These are phyloP conservation scores for Ramalina intermedia DNA, from an alignment of 495 filamentous ascomycete genomes.

Conservation along the genomic window DNA sequence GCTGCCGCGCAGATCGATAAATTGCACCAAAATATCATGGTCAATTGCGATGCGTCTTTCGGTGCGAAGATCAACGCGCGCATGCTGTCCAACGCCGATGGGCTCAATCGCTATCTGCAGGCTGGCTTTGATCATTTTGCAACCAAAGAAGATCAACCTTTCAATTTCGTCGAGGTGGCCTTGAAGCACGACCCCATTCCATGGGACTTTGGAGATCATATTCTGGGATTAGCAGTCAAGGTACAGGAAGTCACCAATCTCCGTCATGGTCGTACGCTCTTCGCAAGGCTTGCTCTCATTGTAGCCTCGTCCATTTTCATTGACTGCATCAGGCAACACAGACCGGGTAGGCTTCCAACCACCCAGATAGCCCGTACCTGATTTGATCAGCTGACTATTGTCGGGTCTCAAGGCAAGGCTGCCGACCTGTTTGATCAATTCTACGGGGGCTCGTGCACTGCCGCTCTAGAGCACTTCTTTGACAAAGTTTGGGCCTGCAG, in stretches of 20 bases:
- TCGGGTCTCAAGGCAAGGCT: neutral
- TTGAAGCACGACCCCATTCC: slow-evolving; percentile 24
- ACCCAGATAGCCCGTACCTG: no score
- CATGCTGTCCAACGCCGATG: slow-evolving; percentile 35
- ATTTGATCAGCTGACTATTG: no score
- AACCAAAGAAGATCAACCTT: slow-evolving; percentile 19
- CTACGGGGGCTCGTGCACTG: slow-evolving; percentile 22
- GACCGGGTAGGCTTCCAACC: no score
- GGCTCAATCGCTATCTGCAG: slow-evolving; percentile 34
- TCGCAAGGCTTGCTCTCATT: slow-evolving; percentile 16
- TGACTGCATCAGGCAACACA: slow-evolving; percentile 11
- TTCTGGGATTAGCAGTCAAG: slow-evolving; percentile 29
- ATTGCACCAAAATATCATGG: slow-evolving; percentile 27
- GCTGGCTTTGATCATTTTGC: slow-evolving; percentile 44
- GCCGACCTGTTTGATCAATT: slow-evolving; percentile 4
- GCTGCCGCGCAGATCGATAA: slow-evolving; percentile 35
- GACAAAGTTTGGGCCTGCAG: slow-evolving; percentile 32
- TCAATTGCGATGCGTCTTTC: slow-evolving; percentile 24
- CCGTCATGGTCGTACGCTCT: slow-evolving; percentile 8
- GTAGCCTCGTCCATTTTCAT: slow-evolving; percentile 23
- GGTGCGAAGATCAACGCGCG: slow-evolving; percentile 26
- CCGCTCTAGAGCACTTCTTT: slow-evolving; percentile 35
- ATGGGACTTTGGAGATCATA: slow-evolving; percentile 28
- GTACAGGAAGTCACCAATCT: neutral
- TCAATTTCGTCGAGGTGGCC: slow-evolving; percentile 26